Evolutionary conservation across 345 rosid species (phyloP).

Genomic region (Populus euphratica): DNA sequence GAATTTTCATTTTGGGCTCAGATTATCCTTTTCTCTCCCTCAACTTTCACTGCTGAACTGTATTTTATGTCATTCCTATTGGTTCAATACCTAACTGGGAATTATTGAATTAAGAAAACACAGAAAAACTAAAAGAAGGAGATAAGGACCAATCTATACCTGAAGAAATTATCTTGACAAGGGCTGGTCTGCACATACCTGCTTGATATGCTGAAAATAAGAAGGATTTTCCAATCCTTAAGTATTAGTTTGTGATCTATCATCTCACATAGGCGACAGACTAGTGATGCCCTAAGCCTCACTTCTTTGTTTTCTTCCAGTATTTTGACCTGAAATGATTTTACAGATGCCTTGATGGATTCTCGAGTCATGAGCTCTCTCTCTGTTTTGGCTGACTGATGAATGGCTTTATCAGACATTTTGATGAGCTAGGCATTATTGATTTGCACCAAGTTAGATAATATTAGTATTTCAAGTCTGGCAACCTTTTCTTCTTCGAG

Average conservation of each 20-base stretch:
- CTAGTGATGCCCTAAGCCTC: background rate
- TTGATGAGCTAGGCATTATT: background rate
- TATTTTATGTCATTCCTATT: background rate
- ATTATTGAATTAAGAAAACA: background rate
- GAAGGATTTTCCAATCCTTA: background rate
- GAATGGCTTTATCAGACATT: background rate
- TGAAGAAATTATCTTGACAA: background rate
- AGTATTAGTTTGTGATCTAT: background rate
- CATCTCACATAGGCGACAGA: background rate
- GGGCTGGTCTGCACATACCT: background rate
- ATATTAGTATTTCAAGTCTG: background rate
- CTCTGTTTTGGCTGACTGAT: background rate
- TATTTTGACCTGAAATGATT: background rate
- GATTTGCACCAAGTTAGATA: background rate
- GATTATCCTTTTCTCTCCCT: background rate
- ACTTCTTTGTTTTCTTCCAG: background rate
- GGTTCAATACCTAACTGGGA: background rate
- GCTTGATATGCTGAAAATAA: background rate
- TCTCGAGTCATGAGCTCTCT: background rate
- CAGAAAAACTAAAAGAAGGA: background rate
- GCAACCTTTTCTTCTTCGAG: background rate
- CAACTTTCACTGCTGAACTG: background rate
- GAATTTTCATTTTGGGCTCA: conserved; percentile 7
- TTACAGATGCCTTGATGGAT: background rate
- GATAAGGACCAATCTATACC: background rate